Percentiles rank a stretch among this genome's conserved stretches.
These are phyloP conservation scores for Scheffersomyces stambukii DNA, from an alignment of 1,139 yeast species.

Conservation along the genomic window DNA sequence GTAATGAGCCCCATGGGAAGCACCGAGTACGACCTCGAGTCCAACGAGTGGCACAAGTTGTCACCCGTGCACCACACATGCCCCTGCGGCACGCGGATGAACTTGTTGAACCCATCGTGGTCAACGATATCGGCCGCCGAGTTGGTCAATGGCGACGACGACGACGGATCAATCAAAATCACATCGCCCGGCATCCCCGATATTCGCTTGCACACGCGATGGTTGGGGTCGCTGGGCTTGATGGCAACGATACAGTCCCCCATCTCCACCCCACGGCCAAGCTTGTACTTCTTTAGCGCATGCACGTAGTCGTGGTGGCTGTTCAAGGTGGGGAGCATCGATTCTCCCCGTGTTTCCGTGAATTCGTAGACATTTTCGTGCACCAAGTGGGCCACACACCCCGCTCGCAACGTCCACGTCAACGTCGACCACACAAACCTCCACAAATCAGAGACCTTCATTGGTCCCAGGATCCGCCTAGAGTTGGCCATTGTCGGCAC, in stretches of 20 bases:
- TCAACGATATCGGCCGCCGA: constrained; percentile 22
- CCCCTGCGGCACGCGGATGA: constrained; percentile 73
- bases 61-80: constrained; percentile 99
- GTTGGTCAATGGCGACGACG: constrained; percentile 50
- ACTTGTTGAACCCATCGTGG: constrained; percentile 52
- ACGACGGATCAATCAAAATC: constrained; percentile 75
- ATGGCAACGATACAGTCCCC: constrained; percentile 89
- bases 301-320: constrained; percentile 76
- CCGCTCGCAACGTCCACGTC: constrained; percentile 54
- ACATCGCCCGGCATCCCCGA: constrained; percentile 96
- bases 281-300: constrained; percentile 57
- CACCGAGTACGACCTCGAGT: constrained; percentile 83
- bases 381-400: constrained; percentile 64
- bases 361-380: constrained; percentile 70
- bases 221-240: constrained; percentile 86
- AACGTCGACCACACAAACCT: constrained; percentile 30
- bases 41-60: constrained; percentile 82
- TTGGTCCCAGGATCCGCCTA: too few species aligned
- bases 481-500: too few species aligned
- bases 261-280: constrained; percentile 58
- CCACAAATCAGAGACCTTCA: too few species aligned
- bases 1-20: constrained; percentile 83
- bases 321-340: constrained; percentile 89
- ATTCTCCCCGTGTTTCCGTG: constrained; percentile 85
- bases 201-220: constrained; percentile 84